Evolutionary conservation across 2,329 filamentous ascomycete genomes (phyloP).

Genomic region (Lojkania enalia): DNA sequence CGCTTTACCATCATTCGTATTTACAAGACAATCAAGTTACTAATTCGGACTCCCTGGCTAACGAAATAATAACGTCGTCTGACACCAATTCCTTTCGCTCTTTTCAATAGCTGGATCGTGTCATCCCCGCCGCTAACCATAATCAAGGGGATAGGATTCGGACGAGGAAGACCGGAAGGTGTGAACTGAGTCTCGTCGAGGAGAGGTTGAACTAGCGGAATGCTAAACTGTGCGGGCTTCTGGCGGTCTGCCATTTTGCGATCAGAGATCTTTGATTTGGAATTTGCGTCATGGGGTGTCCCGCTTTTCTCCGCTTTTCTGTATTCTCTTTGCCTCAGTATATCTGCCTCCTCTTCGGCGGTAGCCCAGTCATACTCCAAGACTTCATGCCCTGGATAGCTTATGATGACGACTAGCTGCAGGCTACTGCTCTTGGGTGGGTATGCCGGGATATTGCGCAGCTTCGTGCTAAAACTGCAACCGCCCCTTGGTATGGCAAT

Average conservation of each 20-base stretch:
- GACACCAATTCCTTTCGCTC: constrained; percentile 71
- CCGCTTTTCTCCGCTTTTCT: constrained; percentile 1
- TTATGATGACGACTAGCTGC: constrained; percentile 81
- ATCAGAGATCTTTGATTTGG: neutral
- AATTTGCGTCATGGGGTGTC: neutral
- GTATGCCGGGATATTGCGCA: constrained; percentile 81
- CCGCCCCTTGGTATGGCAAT: constrained; percentile 80
- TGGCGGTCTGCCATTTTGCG: neutral
- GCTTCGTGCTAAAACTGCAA: constrained; percentile 82
- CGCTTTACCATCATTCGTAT: too few species aligned
- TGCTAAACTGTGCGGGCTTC: neutral
- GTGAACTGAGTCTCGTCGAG: constrained; percentile 76
- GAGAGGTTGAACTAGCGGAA: constrained; percentile 63
- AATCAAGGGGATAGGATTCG: constrained; percentile 77
- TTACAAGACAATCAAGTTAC: constrained; percentile 72
- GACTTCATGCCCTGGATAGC: constrained; percentile 57
- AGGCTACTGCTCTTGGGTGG: constrained; percentile 63
- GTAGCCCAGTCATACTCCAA: constrained; percentile 26
- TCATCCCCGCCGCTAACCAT: constrained; percentile 73
- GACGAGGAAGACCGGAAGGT: constrained; percentile 67
- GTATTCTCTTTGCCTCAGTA: neutral
- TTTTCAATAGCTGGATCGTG: constrained; percentile 65
- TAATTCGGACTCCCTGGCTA: constrained; percentile 77
- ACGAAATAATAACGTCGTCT: constrained; percentile 78
- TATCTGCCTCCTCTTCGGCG: constrained; percentile 4